Conservation (phyloP, 345 rosid genomes). For the Tarenaya hassleriana region DNA sequence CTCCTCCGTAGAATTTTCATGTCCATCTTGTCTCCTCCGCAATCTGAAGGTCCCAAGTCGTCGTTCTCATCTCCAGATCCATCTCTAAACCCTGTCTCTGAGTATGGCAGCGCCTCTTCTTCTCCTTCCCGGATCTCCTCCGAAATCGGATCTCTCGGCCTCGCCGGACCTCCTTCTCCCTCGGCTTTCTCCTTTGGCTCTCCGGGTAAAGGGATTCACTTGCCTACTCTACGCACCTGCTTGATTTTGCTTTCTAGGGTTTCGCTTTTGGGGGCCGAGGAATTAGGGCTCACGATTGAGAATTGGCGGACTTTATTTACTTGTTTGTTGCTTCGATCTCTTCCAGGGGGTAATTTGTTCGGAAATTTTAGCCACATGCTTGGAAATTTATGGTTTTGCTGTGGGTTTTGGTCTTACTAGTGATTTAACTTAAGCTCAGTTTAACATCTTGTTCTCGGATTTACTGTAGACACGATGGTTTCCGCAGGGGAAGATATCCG, state of each 20-base stretch:
- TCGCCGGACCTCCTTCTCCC: conserved; percentile 9
- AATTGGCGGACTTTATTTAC: too few species aligned
- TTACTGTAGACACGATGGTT: conserved; percentile 23
- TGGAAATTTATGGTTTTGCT: too few species aligned
- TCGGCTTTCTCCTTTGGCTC: conserved; percentile 9
- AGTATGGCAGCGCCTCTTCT: conserved; percentile 36
- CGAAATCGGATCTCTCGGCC: neutral
- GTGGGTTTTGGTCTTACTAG: conserved; percentile 2
- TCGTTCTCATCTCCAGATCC: conserved; percentile 30
- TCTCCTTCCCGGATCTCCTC: conserved; percentile 17
- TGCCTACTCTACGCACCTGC: neutral
- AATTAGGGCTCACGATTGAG: too few species aligned
- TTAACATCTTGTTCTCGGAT: neutral
- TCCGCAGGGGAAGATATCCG: conserved; percentile 34
- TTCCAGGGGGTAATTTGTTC: too few species aligned
- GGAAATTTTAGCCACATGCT: too few species aligned
- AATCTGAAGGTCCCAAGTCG: conserved; percentile 38
- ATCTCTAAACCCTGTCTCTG: conserved; percentile 40
- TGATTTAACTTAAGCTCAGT: too few species aligned
- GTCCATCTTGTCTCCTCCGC: conserved; percentile 66
- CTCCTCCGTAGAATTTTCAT: conserved; percentile 40
- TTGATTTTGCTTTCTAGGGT: too few species aligned
- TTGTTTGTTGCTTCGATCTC: too few species aligned
- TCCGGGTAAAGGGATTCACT: conserved; percentile 17
- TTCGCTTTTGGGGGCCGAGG: too few species aligned